Conservation (phyloP, 192 early-diverging fungal species). For the Lobosporangium transversale region DNA sequence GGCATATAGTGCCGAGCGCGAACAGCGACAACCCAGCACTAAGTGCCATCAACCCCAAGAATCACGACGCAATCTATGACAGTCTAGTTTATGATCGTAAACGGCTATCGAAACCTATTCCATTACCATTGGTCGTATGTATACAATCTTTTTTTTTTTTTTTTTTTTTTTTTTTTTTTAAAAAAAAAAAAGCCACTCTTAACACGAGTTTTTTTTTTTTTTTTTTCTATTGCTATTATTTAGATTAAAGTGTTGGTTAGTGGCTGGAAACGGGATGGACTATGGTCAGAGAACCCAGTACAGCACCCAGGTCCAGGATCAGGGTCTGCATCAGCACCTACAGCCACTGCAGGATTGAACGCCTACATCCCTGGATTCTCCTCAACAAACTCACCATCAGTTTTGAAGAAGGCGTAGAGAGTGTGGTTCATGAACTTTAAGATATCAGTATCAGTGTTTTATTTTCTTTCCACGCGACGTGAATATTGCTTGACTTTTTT, state of each 20-base stretch:
- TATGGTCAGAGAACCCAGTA: slow-evolving; percentile 58
- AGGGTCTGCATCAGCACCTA: slow-evolving; percentile 13
- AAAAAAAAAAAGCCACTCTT: too few relatives aligned
- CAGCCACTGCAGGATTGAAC: slow-evolving; percentile 13
- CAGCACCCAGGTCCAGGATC: slow-evolving; percentile 24
- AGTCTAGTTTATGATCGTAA: slow-evolving; percentile 55
- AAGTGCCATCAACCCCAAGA: slow-evolving; percentile 31
- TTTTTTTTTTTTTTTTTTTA: slow-evolving; percentile 12
- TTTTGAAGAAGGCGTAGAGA: slow-evolving; percentile 16
- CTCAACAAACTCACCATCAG: slow-evolving; percentile 27
- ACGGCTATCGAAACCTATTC: slow-evolving; percentile 57
- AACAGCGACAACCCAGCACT: slow-evolving; percentile 47
- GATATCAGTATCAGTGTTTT: neutral
- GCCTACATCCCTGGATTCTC: slow-evolving; percentile 43
- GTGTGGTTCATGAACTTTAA: too few relatives aligned
- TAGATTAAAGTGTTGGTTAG: slow-evolving; percentile 63
- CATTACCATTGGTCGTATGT: slow-evolving; percentile 59
- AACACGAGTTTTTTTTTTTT: neutral
- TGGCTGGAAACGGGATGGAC: slow-evolving; percentile 66
- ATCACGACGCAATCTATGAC: slow-evolving; percentile 57
- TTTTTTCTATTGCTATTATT: neutral
- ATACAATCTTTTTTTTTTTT: neutral
- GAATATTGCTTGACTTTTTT: too few relatives aligned
- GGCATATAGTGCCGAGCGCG: slow-evolving; percentile 29
- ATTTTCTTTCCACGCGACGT: neutral